Percentiles rank a stretch among this genome's conserved stretches.
Evolutionary conservation across 2,329 filamentous ascomycete species (phyloP).

Genomic region (Bimuria novae-zelandiae): DNA sequence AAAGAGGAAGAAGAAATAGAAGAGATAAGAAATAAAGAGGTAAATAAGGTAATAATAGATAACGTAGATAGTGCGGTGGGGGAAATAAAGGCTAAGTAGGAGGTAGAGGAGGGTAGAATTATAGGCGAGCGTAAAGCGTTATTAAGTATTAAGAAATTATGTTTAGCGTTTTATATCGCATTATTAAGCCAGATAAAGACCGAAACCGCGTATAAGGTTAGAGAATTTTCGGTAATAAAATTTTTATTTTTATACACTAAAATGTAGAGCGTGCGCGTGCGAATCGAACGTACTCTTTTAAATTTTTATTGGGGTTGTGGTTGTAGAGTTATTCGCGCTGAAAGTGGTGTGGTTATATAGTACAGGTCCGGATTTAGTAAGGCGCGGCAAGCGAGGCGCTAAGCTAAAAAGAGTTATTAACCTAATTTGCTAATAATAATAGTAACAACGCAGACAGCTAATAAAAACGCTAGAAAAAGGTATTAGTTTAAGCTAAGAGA

Average conservation of each 20-base stretch:
- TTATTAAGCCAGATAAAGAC: too few relatives aligned
- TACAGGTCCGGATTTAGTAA: constrained; percentile 2
- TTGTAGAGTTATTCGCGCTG: constrained; percentile 10
- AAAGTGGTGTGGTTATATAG: constrained; percentile 6
- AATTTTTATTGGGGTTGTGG: background rate
- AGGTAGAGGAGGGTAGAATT: too few relatives aligned
- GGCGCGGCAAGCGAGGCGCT: background rate
- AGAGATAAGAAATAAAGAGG: too few relatives aligned
- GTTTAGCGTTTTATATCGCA: too few relatives aligned
- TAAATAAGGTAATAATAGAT: too few relatives aligned
- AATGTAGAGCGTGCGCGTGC: background rate
- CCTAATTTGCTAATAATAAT: too few relatives aligned
- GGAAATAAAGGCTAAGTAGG: too few relatives aligned
- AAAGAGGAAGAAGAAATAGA: too few relatives aligned
- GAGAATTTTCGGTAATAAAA: background rate
- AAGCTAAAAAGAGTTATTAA: background rate
- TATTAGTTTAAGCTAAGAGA: too few relatives aligned
- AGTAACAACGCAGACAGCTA: background rate
- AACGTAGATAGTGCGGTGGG: too few relatives aligned
- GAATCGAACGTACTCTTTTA: constrained; percentile 1
- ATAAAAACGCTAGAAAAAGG: background rate
- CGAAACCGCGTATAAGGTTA: background rate
- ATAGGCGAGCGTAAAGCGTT: too few relatives aligned
- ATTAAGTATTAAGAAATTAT: too few relatives aligned
- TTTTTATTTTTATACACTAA: background rate